Base-by-base conservation (phyloP, 129 eudicot species). In the Chrysanthemum lavandulifolium region DNA sequence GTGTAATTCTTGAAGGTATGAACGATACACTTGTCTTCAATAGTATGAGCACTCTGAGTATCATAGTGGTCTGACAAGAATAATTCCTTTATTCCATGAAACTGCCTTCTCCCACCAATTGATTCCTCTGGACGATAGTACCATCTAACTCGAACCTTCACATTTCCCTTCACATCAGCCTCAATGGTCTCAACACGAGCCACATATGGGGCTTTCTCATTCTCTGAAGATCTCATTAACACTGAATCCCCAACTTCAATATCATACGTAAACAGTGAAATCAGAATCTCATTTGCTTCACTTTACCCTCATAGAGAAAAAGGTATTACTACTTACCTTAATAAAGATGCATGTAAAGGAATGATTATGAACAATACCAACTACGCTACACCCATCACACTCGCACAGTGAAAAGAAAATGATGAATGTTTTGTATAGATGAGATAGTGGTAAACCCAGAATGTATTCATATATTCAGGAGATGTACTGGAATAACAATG, bases 91-190 rank as follows among this genome's bases (percentile, higher is more conserved):
- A 73, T 65, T 48, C 92, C 96, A 81, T 89, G 92, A 77, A 84
- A 89, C 70, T 76, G 84, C 29, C 85, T 75, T 65, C 96, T 78
- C 70, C 96, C 92, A 58, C 96, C 92, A 12, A 73, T 71, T 0
- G 92, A 78, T 76, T 89, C 90, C 84, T 86, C 92, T 0, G 96
- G 92, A 61, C 92, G 76, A 56, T 89, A 89, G 71, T 84, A 89
- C 96, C 92, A 86, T 76, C 85, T 71, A 45, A 86, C 87, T 23
- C 70, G 74, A n/a, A 89, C 89, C 82, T 70, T 84, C 73, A 86
- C 70, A 47, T 80, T 75, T 62, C 77, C 83, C 71, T 85, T 82
- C 31, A 68, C 78, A 78, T 89, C 92, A 13, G 86, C 77, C 80
- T 86, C 86, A 50, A 86, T 80, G 69, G 68, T 86, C 74, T 89